phyloP scores from a whole-genome alignment of 768 basidiomycete genomes.

The Mycena belliarum region DNA sequence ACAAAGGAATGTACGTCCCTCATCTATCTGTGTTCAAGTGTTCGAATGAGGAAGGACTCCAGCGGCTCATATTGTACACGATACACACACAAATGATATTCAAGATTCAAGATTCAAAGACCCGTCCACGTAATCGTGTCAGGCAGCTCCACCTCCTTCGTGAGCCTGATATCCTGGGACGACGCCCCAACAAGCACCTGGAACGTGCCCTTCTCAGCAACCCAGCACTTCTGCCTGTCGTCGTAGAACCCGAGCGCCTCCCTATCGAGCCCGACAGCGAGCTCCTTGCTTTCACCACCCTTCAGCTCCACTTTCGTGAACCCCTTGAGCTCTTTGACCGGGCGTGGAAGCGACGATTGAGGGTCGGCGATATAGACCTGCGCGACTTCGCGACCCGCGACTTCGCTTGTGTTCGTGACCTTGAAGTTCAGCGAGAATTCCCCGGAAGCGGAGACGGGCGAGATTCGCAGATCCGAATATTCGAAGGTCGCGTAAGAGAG shows the following conservation, averaged over 20 bases:
- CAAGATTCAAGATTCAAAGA: conserved; percentile 26
- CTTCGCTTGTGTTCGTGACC: conserved; percentile 44
- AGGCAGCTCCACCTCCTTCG: conserved; percentile 34
- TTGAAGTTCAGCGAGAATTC: conserved; percentile 43
- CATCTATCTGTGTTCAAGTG: no score
- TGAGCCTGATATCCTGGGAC: conserved; percentile 42
- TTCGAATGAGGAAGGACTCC: no score
- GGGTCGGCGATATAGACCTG: conserved; percentile 51
- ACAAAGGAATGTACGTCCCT: no score
- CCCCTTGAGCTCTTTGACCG: conserved; percentile 47
- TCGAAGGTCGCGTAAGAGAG: conserved; percentile 62
- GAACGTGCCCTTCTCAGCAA: conserved; percentile 50
- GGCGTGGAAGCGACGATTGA: conserved; percentile 43
- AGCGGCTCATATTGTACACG: no score
- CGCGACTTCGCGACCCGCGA: conserved; percentile 47
- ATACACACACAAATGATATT: neutral
- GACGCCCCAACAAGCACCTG: conserved; percentile 47
- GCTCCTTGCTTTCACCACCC: conserved; percentile 43
- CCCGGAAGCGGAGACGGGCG: conserved; percentile 33
- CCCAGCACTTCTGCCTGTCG: conserved; percentile 42
- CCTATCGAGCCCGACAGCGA: conserved; percentile 41
- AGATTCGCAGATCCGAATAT: conserved; percentile 43
- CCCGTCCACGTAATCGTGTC: conserved; percentile 44
- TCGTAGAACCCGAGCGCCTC: conserved; percentile 54
- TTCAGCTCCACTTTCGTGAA: conserved; percentile 48